These are phyloP conservation scores for Rhodotorula diobovata DNA, from an alignment of 768 basidiomycete genomes.

Conservation along the genomic window DNA sequence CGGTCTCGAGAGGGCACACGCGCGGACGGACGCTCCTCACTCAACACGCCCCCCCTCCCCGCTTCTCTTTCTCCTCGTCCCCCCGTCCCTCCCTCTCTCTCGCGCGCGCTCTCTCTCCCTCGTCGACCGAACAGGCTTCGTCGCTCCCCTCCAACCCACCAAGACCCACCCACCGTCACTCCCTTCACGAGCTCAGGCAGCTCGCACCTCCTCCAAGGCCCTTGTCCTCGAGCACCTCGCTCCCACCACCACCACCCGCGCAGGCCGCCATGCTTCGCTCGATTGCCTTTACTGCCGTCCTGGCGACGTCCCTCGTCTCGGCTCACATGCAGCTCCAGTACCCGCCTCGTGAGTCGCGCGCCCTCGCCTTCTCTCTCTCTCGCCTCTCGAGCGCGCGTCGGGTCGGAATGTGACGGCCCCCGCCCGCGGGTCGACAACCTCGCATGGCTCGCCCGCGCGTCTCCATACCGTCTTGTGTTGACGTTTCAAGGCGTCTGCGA, in stretches of 20 bases:
- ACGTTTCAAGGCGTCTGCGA: too few relatives aligned
- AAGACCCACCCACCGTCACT: not conserved
- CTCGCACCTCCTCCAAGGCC: not conserved
- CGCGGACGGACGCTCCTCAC: not conserved
- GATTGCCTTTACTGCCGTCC: not conserved
- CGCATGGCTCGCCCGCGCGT: too few relatives aligned
- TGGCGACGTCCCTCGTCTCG: not conserved
- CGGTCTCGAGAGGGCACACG: too few relatives aligned
- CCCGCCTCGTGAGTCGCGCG: constrained; percentile 26
- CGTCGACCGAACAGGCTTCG: not conserved
- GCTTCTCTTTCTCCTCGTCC: not conserved
- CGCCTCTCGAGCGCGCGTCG: too few relatives aligned
- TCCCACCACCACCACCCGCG: not conserved
- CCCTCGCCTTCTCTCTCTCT: not conserved
- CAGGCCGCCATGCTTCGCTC: not conserved
- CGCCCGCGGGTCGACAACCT: too few relatives aligned
- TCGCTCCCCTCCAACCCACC: not conserved
- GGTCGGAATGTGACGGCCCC: not conserved
- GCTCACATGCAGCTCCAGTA: constrained; percentile 23
- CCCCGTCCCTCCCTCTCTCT: not conserved
- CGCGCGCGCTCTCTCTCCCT: not conserved
- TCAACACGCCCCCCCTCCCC: not conserved
- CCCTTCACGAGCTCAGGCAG: not conserved
- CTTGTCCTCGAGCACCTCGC: not conserved
- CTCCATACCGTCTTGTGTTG: not conserved